Evolutionary conservation across 768 basidiomycete species (phyloP).

Genomic region (Saitozyma podzolica): DNA sequence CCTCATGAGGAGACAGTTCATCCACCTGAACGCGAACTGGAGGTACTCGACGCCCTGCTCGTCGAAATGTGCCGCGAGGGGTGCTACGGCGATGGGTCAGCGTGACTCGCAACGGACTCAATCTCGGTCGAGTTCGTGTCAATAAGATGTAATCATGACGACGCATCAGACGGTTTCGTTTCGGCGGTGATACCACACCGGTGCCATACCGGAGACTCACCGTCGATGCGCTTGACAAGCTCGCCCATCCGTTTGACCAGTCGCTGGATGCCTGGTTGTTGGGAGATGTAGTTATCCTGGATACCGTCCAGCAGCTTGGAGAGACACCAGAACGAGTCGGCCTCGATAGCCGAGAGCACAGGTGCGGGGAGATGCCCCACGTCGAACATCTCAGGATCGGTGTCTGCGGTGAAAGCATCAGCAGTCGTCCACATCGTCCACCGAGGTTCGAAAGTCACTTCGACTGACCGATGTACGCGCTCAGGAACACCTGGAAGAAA

Average conservation of each 20-base stretch:
- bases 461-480: conserved; percentile 79
- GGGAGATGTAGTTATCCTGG: conserved; percentile 96
- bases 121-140: not conserved
- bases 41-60: conserved; percentile 96
- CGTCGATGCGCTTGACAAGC: conserved; percentile 62
- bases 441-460: not conserved
- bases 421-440: not conserved
- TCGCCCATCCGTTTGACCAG: conserved; percentile 93
- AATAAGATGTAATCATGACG: not conserved
- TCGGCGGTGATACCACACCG: no score
- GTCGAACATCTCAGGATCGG: conserved; percentile 87
- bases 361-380: conserved; percentile 68
- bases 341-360: conserved; percentile 82
- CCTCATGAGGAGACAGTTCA: conserved; percentile 98
- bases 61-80: conserved; percentile 81
- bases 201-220: conserved; percentile 28
- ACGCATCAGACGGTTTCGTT: no score
- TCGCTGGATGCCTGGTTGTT: conserved; percentile 93
- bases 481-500: conserved; percentile 96
- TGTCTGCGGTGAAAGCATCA: conserved; percentile 59
- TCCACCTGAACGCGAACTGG: conserved; percentile 99
- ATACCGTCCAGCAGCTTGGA: conserved; percentile 93
- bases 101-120: not conserved
- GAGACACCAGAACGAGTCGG: conserved; percentile 98
- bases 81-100: conserved; percentile 58